These are phyloP conservation scores for Capsicum rhomboideum DNA, from an alignment of 257 asterid genomes.

Conservation along the genomic window DNA sequence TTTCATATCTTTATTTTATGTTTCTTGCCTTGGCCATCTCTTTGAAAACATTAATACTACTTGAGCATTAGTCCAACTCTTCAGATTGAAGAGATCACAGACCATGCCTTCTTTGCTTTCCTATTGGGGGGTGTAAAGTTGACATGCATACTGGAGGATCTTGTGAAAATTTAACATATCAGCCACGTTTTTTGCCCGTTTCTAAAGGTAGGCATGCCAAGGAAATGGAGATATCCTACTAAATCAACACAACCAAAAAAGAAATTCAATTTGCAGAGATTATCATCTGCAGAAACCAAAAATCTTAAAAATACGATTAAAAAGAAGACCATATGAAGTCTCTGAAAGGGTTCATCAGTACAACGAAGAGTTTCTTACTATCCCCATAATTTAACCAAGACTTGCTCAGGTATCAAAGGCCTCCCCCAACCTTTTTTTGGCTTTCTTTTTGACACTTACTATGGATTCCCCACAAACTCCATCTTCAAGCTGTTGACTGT, in stretches of 20 bases:
- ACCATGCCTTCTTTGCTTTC: background rate
- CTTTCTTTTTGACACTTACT: background rate
- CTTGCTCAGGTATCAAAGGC: background rate
- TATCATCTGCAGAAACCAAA: background rate
- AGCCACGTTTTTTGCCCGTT: background rate
- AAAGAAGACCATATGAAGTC: background rate
- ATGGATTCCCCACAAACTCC: background rate
- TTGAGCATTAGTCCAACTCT: background rate
- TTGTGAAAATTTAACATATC: background rate
- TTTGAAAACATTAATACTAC: background rate
- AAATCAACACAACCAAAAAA: background rate
- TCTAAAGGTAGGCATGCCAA: background rate
- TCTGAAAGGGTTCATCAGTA: background rate
- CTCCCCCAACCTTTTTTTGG: background rate
- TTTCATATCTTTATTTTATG: background rate
- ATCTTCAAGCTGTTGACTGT: slow-evolving; percentile 37
- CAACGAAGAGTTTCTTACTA: background rate
- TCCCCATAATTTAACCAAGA: background rate
- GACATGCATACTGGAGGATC: background rate
- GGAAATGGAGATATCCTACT: background rate
- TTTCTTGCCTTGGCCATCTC: background rate
- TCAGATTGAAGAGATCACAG: background rate
- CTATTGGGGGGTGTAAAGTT: background rate
- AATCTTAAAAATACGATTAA: background rate
- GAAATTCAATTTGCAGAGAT: background rate